Evolutionary conservation across 1,139 yeast genomes (phyloP), one percentile per base, ranked within the genome.

Genomic region (Yamadazyma blattariae): DNA sequence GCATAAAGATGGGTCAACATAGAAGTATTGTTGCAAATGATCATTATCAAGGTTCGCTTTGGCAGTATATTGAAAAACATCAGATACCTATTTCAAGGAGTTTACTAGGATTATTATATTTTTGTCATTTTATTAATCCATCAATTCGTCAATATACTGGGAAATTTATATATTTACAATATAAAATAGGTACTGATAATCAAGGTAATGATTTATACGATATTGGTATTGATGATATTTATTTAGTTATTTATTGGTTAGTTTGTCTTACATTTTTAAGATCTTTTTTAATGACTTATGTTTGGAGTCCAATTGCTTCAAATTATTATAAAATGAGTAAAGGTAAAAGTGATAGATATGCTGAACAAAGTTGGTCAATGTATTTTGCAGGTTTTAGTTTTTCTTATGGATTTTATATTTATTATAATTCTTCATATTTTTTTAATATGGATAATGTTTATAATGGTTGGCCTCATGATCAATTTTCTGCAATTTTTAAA

Each of bases 281-380:
- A 44, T 73, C 86, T 3, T 57, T 72, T 20, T 51, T 77, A 29
- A 82, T 86, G 80, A 71, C 74, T 37, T 75, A 67, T 50, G 46
- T 75, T 9, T 71, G 83, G 38, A 67, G 64, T 33, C 90, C 90
- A 13, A 51, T 80, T 40, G 89, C 88, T 2, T 44, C 52, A 12
- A 38, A 52, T n/a, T 42, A 52, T 28, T 61, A 67, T 37, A 65
- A 74, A 13, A 78, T 85, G 38, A 64, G 74, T 2, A 55, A 24
- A 12, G 80, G 77, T 51, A 75, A 81, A 2, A 64, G 68, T 30
- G 74, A 74, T 35, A 71, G 96, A 42, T 88, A 85, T 52, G 83
- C 88, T 36, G 97, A 89, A 60, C 96, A 88, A 63, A 80, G 89
- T 39, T 89, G 96, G 96, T 67, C 78, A 25, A 59, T 77, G 24